Percentiles rank a stretch among this genome's conserved stretches.
Evolutionary conservation across 805 yeast species (phyloP).

Genomic region (Vanderwaltozyma verrucispora): DNA sequence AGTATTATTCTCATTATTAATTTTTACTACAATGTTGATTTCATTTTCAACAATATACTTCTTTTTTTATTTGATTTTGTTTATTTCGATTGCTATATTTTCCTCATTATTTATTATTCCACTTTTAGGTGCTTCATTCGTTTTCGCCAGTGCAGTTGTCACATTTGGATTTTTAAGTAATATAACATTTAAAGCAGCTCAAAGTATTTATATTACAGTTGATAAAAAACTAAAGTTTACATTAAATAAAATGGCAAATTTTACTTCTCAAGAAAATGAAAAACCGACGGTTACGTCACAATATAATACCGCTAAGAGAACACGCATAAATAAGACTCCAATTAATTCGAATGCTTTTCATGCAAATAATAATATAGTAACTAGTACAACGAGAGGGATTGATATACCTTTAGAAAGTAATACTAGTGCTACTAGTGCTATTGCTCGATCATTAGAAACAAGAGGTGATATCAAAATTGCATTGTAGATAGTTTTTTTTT

Average conservation of each 20-base stretch:
- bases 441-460: slow-evolving; percentile 8
- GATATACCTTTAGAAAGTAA: neutral
- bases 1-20: neutral
- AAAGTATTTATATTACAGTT: slow-evolving; percentile 14
- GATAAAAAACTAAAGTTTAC: slow-evolving; percentile 6
- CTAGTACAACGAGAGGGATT: neutral
- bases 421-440: slow-evolving; percentile 7
- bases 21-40: slow-evolving; percentile 9
- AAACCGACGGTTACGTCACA: neutral
- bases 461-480: neutral
- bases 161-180: slow-evolving; percentile 23
- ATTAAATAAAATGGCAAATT: slow-evolving; percentile 1
- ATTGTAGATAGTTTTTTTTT: no score
- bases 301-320: neutral
- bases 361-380: neutral
- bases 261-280: neutral
- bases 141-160: slow-evolving; percentile 22
- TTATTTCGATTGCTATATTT: slow-evolving; percentile 12
- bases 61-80: slow-evolving; percentile 16
- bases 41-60: slow-evolving; percentile 16
- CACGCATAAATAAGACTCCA: no score
- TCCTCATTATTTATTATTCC: slow-evolving; percentile 23
- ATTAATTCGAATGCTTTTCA: neutral
- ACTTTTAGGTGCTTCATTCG: slow-evolving; percentile 17
- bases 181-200: slow-evolving; percentile 19